Evolutionary conservation across 75 land plant species (phyloP).

Genomic region (Cryptomeria japonica): DNA sequence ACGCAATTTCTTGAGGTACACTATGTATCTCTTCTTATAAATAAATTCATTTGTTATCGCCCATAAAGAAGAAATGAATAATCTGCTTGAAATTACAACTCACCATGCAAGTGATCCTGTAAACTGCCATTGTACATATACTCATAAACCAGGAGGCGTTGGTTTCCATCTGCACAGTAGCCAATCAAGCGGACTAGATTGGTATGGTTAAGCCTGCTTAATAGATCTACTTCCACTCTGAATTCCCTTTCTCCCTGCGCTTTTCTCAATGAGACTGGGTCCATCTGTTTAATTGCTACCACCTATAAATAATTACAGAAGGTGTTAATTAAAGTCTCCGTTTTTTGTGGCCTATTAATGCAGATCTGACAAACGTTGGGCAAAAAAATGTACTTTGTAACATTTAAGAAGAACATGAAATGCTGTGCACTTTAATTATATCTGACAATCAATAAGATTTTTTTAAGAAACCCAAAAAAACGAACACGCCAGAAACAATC

Average conservation of each 20-base stretch:
- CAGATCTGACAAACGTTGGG: background rate
- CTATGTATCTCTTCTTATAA: background rate
- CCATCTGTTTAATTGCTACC: conserved; percentile 94
- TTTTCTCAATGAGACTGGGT: conserved; percentile 56
- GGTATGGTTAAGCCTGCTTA: conserved; percentile 80
- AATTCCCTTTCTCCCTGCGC: conserved; percentile 95
- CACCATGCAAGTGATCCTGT: conserved; percentile 88
- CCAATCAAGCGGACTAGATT: conserved; percentile 84
- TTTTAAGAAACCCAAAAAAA: background rate
- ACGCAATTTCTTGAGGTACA: background rate
- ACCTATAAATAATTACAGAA: conserved; percentile 37
- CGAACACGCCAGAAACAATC: background rate
- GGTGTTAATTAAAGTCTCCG: background rate
- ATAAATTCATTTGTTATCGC: background rate
- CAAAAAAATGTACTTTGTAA: background rate
- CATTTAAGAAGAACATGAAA: background rate
- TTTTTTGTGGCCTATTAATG: background rate
- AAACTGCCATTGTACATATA: conserved; percentile 87
- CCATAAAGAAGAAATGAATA: too few species aligned
- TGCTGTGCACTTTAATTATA: background rate
- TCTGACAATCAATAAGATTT: background rate
- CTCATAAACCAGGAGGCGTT: conserved; percentile 87
- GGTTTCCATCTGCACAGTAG: conserved; percentile 86
- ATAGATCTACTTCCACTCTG: conserved; percentile 87
- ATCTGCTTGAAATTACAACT: conserved; percentile 9